Conservation (phyloP, 176 grass and related monocot species). For the Triticum turgidum region DNA sequence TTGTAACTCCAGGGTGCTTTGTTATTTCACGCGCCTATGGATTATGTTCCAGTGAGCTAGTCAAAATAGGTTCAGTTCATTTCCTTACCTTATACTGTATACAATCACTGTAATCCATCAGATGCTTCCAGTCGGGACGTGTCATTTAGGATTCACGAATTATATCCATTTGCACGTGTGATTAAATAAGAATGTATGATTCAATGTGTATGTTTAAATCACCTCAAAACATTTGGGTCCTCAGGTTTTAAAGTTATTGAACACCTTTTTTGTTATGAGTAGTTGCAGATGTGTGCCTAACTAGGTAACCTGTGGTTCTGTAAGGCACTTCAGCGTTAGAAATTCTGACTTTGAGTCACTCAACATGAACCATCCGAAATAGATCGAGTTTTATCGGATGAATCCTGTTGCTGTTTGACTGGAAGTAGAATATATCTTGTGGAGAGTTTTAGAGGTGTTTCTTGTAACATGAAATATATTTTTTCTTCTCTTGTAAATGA, state of each 20-base stretch:
- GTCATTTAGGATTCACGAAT: constrained; percentile 9
- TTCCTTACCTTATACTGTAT: constrained; percentile 32
- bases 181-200: constrained; percentile 30
- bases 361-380: neutral
- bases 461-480: neutral
- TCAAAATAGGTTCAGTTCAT: constrained; percentile 25
- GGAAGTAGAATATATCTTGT: neutral
- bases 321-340: neutral
- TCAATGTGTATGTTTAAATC: constrained; percentile 16
- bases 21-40: constrained; percentile 42
- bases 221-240: neutral
- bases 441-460: neutral
- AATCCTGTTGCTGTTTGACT: neutral
- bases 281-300: neutral
- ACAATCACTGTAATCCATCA: constrained; percentile 10
- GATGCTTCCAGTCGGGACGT: neutral
- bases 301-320: neutral
- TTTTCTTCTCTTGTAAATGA: neutral
- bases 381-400: neutral
- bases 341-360: neutral
- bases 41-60: neutral
- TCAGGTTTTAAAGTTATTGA: neutral
- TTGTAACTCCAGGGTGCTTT: constrained; percentile 36
- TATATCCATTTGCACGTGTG: constrained; percentile 25
- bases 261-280: neutral